Evolutionary conservation across 495 filamentous ascomycete species (phyloP), one percentile per base, ranked within the genome.

Genomic region (Clavariopsis aquatica): DNA sequence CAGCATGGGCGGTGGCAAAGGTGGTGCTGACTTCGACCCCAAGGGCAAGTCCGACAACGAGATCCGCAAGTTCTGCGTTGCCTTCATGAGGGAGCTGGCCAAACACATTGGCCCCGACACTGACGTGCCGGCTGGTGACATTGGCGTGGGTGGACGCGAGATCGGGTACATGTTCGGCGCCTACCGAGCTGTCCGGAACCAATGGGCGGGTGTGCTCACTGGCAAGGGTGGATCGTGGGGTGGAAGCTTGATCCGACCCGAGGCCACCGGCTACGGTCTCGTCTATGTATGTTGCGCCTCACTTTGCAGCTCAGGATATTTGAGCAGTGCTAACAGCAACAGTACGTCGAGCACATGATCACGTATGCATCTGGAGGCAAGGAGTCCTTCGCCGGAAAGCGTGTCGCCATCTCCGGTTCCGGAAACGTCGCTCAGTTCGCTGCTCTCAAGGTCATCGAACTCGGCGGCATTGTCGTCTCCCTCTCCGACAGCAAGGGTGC

Each of bases 341-440:
- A 79, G 77, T 98, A 97, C 75, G 91, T 96, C 76, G 81, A 89
- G 68, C 93, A 96, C 83, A 98, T 98, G 94, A 90, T 98, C 77
- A 80, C 85, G 71, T 86, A 96, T 77, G 90, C 88, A 69, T 83
- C 85, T 24, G 80, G 81, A 62, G 92, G 92, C 78, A 86, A 89
- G 75, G 91, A 95, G 75, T 84, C 83, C 70, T 95, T 96, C 84
- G 78, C 83, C 55, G 94, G 92, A 75, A 98, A 98, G 83, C 88
- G 87, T 47, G 94, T 98, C 60, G 91, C 93, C 74, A 89, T 98
- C 80, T 96, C 94, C 46, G 94, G 94, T 57, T 98, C 94, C 65
- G 94, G 94, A 61, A 98, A 98, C 81, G 94, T 98, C 53, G 94
- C 94, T 52, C 94, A 98, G 82, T 98, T 93, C 82, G 92, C 94